Base-by-base conservation (phyloP, 2,329 filamentous ascomycete species). In the Aspergillus sp. region DNA sequence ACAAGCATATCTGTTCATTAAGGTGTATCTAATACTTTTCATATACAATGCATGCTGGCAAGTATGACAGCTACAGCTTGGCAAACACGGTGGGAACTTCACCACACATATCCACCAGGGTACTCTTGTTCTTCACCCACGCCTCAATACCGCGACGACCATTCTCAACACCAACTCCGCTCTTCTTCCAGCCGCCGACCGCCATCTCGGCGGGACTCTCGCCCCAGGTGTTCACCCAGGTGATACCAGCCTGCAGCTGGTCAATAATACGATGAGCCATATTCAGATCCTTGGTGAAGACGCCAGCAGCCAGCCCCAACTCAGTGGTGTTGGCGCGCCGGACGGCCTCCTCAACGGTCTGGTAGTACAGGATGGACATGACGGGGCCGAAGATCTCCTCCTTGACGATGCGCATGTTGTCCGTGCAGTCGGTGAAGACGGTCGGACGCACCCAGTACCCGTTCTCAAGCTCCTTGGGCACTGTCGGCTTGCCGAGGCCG, bases 141-240 rank as follows among this genome's bases (percentile, higher is more conserved):
- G 88, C 87, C 70, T 88, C 86, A 49, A 96, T 79, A 0, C 90
- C 90, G 63, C 82, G 83, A 53, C 84, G 79, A 3, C 90, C 91
- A 69, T 96, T 96, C 78, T 95, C 90, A 1, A 95, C 85, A 0
- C 90, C 90, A 9, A 95, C 75, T 32, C 91, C 91, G 67, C 90
- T 95, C 79, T 88, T 81, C 77, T 95, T 95, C 91, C 90, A 95
- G 0, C 90, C 90, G 9, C 90, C 90, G 0, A 95, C 90, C 2
- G 88, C 87, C 91, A 95, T 95, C 77, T 95, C 90, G 0, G 91
- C 89, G 0, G 90, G 90, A 45, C 82, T 87, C 75, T 95, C 90
- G n/a, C 91, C 90, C 91, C 91, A 95, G 0, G 89, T 91, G 70
- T 95, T 95, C 48, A 95, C 80, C 90, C 90, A 95, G 1, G 89